Conservation (phyloP, 2,329 filamentous ascomycete genomes). For the Epichloe bromicola region DNA sequence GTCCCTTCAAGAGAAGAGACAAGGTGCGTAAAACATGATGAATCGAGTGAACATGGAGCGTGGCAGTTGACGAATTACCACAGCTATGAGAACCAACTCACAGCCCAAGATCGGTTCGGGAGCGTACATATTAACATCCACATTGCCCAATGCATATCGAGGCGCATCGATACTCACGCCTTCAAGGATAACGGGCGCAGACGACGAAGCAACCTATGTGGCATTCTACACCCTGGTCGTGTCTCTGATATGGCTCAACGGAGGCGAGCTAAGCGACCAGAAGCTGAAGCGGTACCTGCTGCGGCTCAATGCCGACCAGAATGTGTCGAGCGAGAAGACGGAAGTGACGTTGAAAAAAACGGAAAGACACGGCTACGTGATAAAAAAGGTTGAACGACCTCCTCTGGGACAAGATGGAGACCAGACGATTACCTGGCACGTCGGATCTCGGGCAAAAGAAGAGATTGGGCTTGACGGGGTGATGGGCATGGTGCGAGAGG, state of each 20-base stretch:
- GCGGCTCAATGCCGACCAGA: slow-evolving; percentile 61
- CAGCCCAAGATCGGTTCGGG: slow-evolving; percentile 47
- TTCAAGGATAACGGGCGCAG: slow-evolving; percentile 48
- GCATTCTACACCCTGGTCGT: slow-evolving; percentile 73
- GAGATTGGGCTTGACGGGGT: slow-evolving; percentile 73
- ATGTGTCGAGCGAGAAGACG: slow-evolving; percentile 63
- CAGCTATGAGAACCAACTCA: slow-evolving; percentile 31
- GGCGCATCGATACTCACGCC: slow-evolving; percentile 55
- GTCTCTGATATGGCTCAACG: slow-evolving; percentile 60
- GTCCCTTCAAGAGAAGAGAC: slow-evolving; percentile 62
- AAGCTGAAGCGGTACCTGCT: slow-evolving; percentile 66
- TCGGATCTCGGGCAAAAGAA: slow-evolving; percentile 73
- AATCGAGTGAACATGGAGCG: not conserved
- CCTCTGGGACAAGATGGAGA: slow-evolving; percentile 47
- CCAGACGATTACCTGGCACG: slow-evolving; percentile 64
- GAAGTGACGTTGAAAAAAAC: slow-evolving; percentile 63
- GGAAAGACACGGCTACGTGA: slow-evolving; percentile 71
- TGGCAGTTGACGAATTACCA: not conserved
- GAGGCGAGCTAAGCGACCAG: slow-evolving; percentile 60
- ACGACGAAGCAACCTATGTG: slow-evolving; percentile 65
- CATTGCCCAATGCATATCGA: slow-evolving; percentile 55
- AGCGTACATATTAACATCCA: slow-evolving; percentile 65
- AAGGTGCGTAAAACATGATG: slow-evolving; percentile 38
- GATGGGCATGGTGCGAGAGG: slow-evolving; percentile 50
- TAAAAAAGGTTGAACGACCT: slow-evolving; percentile 55